phyloP scores from a whole-genome alignment of 106 monocot species.

The Dendrobium nobile region DNA sequence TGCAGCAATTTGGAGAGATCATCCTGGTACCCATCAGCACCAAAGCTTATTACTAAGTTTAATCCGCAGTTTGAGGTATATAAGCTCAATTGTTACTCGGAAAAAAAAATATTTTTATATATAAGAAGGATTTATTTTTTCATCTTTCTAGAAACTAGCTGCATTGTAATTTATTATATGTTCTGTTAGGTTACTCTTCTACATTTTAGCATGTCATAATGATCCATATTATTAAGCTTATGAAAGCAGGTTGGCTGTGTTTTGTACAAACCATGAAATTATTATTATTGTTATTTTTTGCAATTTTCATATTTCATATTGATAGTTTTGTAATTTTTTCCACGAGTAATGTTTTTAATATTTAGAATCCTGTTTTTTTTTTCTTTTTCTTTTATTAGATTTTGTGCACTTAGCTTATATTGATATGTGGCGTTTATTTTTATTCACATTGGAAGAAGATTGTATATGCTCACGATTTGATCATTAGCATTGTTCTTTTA shows the following conservation, averaged over 20 bases:
- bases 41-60: neutral
- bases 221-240: neutral
- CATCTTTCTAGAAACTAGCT: neutral
- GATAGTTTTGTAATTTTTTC: neutral
- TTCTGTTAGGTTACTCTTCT: neutral
- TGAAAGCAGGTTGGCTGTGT: neutral
- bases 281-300: neutral
- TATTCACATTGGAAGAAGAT: no score
- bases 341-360: neutral
- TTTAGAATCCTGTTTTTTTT: no score
- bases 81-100: neutral
- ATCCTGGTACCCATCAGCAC: neutral
- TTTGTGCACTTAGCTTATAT: no score
- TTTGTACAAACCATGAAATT: neutral
- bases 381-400: no score
- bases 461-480: no score
- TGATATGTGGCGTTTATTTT: no score
- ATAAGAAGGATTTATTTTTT: neutral
- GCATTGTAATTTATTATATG: neutral
- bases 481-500: no score
- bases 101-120: neutral
- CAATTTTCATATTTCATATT: neutral
- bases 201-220: constrained; percentile 1
- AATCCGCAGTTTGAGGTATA: constrained; percentile 1
- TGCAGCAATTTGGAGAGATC: neutral